Percentiles rank a stretch among this genome's conserved stretches.
phyloP scores from a whole-genome alignment of 805 yeast species.

The Candida nonsorbophila region DNA sequence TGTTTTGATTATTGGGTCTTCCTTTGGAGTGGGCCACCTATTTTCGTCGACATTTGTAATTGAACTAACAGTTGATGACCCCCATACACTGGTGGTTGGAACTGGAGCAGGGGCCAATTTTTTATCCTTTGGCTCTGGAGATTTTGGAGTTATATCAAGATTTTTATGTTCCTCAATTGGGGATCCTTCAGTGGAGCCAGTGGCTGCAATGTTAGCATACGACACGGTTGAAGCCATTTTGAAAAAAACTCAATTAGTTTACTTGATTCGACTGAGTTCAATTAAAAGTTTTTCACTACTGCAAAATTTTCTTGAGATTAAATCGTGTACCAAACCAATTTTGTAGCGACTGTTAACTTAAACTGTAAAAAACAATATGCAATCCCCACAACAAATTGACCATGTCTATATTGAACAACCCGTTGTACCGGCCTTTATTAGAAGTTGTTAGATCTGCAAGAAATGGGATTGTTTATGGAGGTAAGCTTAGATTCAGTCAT shows the following conservation, averaged over 20 bases:
- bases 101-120: constrained; percentile 42
- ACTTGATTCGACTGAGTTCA: too few relatives aligned
- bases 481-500: constrained; percentile 57
- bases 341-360: too few relatives aligned
- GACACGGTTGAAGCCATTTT: constrained; percentile 27
- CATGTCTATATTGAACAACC: constrained; percentile 19
- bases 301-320: too few relatives aligned
- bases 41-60: constrained; percentile 29
- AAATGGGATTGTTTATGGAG: constrained; percentile 56
- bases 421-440: constrained; percentile 25
- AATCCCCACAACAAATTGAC: background rate
- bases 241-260: too few relatives aligned
- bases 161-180: too few relatives aligned
- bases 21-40: constrained; percentile 42
- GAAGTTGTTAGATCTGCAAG: constrained; percentile 33
- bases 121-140: constrained; percentile 6
- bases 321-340: too few relatives aligned
- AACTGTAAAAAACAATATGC: too few relatives aligned
- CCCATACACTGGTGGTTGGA: constrained; percentile 41
- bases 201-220: constrained; percentile 40
- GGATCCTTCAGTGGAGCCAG: constrained; percentile 24
- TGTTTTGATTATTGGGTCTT: constrained; percentile 13
- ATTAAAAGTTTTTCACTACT: too few relatives aligned
- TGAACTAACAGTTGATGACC: constrained; percentile 9
- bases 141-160: too few relatives aligned